These are phyloP conservation scores for Gastroboletus turbinatus DNA, from an alignment of 1,284 basidiomycete genomes.

Conservation along the genomic window DNA sequence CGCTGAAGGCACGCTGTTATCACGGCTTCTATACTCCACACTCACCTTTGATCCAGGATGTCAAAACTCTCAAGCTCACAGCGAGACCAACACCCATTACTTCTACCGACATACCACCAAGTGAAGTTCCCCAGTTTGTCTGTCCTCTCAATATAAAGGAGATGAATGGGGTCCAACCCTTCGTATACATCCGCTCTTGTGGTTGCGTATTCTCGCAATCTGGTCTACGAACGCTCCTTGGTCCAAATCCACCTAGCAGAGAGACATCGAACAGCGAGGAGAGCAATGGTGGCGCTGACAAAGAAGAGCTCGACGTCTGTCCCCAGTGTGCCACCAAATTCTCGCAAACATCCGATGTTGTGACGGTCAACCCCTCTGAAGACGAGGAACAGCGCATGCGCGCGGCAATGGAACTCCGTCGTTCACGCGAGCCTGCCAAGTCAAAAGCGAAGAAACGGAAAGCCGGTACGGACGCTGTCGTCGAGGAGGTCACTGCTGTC, in stretches of 20 bases:
- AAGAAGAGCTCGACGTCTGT: conserved; percentile 54
- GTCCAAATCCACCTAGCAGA: conserved; percentile 35
- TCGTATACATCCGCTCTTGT: conserved; percentile 83
- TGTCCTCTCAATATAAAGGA: conserved; percentile 90
- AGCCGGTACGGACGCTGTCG: conserved; percentile 34
- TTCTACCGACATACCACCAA: conserved; percentile 37
- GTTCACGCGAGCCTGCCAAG: conserved; percentile 54
- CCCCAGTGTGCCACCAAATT: conserved; percentile 76
- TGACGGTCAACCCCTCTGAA: conserved; percentile 59
- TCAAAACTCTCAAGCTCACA: conserved; percentile 79
- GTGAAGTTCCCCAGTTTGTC: conserved; percentile 67
- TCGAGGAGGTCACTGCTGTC: conserved; percentile 31
- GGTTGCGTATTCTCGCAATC: conserved; percentile 87
- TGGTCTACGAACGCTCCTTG: conserved; percentile 63
- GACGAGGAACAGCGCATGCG: conserved; percentile 61
- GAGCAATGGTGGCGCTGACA: conserved; percentile 16
- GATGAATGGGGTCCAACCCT: conserved; percentile 89
- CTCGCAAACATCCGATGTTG: conserved; percentile 50
- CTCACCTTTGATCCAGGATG: conserved; percentile 54
- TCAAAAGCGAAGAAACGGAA: conserved; percentile 72
- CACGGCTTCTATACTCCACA: background rate
- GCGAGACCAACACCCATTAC: conserved; percentile 56
- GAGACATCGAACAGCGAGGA: conserved; percentile 21
- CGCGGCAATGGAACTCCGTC: conserved; percentile 51
- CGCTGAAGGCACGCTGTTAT: conserved; percentile 69